These are phyloP conservation scores for Saccharomycopsis amapae DNA, from an alignment of 805 yeast genomes.

Conservation along the genomic window DNA sequence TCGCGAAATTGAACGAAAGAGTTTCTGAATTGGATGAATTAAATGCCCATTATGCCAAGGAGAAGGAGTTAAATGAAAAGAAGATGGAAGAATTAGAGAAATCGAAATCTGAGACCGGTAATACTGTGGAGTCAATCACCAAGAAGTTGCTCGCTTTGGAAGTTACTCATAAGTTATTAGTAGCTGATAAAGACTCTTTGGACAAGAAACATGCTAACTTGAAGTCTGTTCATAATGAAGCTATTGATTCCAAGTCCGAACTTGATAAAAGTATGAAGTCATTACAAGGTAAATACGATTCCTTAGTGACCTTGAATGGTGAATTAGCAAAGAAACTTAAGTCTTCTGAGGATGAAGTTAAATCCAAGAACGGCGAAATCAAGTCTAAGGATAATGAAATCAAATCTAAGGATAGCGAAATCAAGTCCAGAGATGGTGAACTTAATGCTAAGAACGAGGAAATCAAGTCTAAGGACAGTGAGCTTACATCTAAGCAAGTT, in stretches of 20 bases:
- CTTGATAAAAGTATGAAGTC: slow-evolving; percentile 13
- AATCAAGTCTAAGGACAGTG: neutral
- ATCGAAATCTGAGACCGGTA: slow-evolving; percentile 17
- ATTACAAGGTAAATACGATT: slow-evolving; percentile 2
- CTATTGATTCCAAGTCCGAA: neutral
- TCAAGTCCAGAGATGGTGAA: neutral
- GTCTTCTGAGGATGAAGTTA: neutral
- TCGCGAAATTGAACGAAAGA: slow-evolving; percentile 21
- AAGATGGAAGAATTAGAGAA: slow-evolving; percentile 22
- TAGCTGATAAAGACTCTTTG: slow-evolving; percentile 4
- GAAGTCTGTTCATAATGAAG: slow-evolving; percentile 7
- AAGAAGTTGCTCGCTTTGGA: slow-evolving; percentile 19
- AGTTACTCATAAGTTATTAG: slow-evolving; percentile 16
- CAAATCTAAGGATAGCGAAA: neutral
- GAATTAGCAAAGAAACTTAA: neutral
- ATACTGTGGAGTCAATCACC: slow-evolving; percentile 13
- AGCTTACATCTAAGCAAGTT: neutral
- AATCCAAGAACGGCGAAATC: slow-evolving; percentile 1
- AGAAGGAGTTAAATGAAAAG: slow-evolving; percentile 13
- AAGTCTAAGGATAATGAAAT: slow-evolving; percentile 6
- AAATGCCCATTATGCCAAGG: slow-evolving; percentile 4
- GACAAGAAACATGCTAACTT: slow-evolving; percentile 12
- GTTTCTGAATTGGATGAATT: neutral
- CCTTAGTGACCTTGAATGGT: neutral
- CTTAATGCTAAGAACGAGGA: slow-evolving; percentile 6